Percentiles rank a stretch among this genome's conserved stretches.
Conservation (phyloP, 257 asterid species). For the Paulownia fortunei region DNA sequence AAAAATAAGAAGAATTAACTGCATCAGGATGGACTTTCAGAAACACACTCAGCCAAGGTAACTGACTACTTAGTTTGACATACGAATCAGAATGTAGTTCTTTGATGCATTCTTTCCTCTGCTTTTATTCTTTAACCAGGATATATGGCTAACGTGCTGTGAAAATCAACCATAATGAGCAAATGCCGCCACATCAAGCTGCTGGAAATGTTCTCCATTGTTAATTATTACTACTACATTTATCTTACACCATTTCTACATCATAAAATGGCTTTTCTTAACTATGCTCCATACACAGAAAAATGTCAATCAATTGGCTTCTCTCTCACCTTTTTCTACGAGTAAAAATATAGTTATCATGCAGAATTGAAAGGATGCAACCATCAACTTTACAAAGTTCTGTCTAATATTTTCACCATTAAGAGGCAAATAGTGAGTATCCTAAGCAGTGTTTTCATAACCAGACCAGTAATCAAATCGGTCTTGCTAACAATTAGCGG, state of each 20-base stretch:
- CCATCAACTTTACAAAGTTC: neutral
- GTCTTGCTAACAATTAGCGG: too few relatives aligned
- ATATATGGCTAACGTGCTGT: neutral
- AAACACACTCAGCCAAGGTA: slow-evolving; percentile 7
- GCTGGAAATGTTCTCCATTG: slow-evolving; percentile 8
- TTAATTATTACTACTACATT: neutral
- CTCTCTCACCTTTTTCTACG: neutral
- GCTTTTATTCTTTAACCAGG: neutral
- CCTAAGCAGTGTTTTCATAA: too few relatives aligned
- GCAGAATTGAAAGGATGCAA: neutral
- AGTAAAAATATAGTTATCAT: neutral
- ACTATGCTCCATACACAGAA: neutral
- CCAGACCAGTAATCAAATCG: too few relatives aligned
- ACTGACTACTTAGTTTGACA: slow-evolving; percentile 10
- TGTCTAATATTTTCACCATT: too few relatives aligned
- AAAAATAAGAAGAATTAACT: slow-evolving; percentile 1
- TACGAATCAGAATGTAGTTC: neutral
- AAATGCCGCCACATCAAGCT: slow-evolving; percentile 16
- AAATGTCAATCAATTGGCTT: neutral
- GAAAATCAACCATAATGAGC: neutral
- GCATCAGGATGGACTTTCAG: neutral
- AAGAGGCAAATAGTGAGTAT: too few relatives aligned
- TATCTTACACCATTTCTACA: slow-evolving; percentile 1
- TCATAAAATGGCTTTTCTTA: neutral
- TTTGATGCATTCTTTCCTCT: neutral